Evolutionary conservation across 495 filamentous ascomycete species (phyloP), one percentile per base, ranked within the genome.

Genomic region (Aspergillus taichungensis): DNA sequence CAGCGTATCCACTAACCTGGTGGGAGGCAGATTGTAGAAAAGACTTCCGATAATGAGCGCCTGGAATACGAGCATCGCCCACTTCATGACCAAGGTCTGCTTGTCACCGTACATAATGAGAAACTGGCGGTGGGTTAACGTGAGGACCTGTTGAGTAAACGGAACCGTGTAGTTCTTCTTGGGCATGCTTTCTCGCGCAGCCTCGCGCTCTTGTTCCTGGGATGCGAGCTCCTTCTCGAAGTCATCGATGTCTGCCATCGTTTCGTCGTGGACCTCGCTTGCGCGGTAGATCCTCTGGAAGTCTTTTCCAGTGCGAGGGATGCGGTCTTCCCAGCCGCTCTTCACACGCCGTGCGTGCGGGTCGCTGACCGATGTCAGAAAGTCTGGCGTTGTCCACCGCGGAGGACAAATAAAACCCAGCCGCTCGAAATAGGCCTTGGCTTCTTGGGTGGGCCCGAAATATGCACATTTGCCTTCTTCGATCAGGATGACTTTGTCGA

Each of bases 41-140:
- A 89, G 55, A 46, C 77, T 83, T 32, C 88, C 86, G 13, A 89
- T 75, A 42, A 94, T 85, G 6, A 92, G 63, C 18, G 82, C 79
- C 52, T 86, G 81, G 60, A 87, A 83, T 28, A 86, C 48, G 34
- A 85, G 78, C 35, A 78, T 78, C 13, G 71, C 69, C 72, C 76
- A 79, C 52, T 72, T 72, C 5, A 62, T 66, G 33, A 60, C 46
- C 18, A 82, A 57, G 1, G 73, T 72, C 31, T 71, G 63, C 48
- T 60, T 68, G 45, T 84, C 82, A 8, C 80, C 79, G 46, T 74
- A 56, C 73, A 86, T 84, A 37, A 86, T 72, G 11, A 77, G 59
- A 37, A 82, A 78, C 53, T 86, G 83, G 11, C 84, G 68, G 37
- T 79, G 67, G 0, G 84, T 87, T 39, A 83, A 80, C 35, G 81